A percentile compares a stretch with the other conserved stretches of the same genome.
Evolutionary conservation across 2,329 filamentous ascomycete species (phyloP).

Genomic region (Trichoderma cornu-damae): DNA sequence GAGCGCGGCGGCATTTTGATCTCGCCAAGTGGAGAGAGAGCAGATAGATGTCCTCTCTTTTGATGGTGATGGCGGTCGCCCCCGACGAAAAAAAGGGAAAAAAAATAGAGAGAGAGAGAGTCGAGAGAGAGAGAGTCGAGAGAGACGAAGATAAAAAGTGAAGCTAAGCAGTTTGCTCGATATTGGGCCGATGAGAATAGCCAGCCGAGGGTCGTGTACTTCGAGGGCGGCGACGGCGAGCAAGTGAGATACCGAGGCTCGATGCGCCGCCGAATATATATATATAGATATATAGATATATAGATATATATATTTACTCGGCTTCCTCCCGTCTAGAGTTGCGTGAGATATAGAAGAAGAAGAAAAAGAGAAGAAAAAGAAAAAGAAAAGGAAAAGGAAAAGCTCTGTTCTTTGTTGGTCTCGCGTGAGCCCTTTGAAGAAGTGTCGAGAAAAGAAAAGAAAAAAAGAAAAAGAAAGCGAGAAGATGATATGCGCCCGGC

Average conservation of each 20-base stretch:
- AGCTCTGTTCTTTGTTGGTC: background rate
- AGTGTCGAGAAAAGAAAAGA: background rate
- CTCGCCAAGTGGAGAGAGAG: slow-evolving; percentile 46
- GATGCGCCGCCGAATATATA: slow-evolving; percentile 13
- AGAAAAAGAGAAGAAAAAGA: too few relatives aligned
- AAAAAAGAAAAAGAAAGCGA: background rate
- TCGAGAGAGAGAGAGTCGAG: too few relatives aligned
- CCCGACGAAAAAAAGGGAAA: too few relatives aligned
- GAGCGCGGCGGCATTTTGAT: slow-evolving; percentile 82
- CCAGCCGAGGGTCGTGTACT: slow-evolving; percentile 25
- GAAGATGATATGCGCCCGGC: too few relatives aligned
- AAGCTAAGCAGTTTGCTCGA: slow-evolving; percentile 25
- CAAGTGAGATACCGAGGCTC: slow-evolving; percentile 8
- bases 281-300: background rate
- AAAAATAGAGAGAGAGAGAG: too few relatives aligned
- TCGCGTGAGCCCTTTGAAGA: background rate
- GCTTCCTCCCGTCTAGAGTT: too few relatives aligned
- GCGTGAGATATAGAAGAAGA: too few relatives aligned
- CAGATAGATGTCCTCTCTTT: slow-evolving; percentile 23
- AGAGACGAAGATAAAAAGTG: slow-evolving; percentile 18
- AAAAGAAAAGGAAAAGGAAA: too few relatives aligned
- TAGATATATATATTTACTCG: too few relatives aligned
- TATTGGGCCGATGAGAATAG: slow-evolving; percentile 27
- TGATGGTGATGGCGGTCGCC: slow-evolving; percentile 22
- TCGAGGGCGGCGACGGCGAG: slow-evolving; percentile 27